These are phyloP conservation scores for Neostapfia colusana DNA, from an alignment of 176 grass and related monocot genomes.

Conservation along the genomic window DNA sequence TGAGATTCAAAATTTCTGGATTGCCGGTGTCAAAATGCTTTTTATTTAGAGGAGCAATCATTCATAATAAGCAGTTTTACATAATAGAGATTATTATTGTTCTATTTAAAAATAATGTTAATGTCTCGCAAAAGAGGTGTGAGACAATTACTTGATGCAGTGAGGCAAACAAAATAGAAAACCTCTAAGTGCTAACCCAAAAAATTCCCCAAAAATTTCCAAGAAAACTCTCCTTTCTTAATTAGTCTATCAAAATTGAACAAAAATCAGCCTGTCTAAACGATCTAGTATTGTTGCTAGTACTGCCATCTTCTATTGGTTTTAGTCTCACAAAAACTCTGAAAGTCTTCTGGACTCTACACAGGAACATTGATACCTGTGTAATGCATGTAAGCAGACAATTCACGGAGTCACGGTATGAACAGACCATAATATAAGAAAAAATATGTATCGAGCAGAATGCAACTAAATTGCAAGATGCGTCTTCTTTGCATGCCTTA, in stretches of 20 bases:
- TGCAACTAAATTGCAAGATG: constrained; percentile 27
- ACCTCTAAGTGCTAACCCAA: constrained; percentile 35
- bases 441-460: not conserved
- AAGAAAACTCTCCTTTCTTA: constrained; percentile 11
- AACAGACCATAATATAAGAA: not conserved
- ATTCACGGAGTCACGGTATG: constrained; percentile 23
- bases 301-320: constrained; percentile 40
- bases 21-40: not conserved
- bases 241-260: constrained; percentile 61
- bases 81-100: constrained; percentile 42
- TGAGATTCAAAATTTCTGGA: not conserved
- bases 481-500: not conserved
- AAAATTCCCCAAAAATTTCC: constrained; percentile 27
- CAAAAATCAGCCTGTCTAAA: constrained; percentile 44
- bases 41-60: not conserved
- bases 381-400: not conserved
- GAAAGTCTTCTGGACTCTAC: constrained; percentile 39
- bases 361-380: constrained; percentile 39
- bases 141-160: constrained; percentile 37
- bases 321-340: constrained; percentile 38
- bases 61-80: not conserved
- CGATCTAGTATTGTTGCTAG: constrained; percentile 39
- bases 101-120: constrained; percentile 43
- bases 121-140: constrained; percentile 29
- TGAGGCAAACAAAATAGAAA: constrained; percentile 30